Percentiles rank a stretch among this genome's conserved stretches.
phyloP scores from a whole-genome alignment of 805 yeast species.

The Nematodospora valgi region DNA sequence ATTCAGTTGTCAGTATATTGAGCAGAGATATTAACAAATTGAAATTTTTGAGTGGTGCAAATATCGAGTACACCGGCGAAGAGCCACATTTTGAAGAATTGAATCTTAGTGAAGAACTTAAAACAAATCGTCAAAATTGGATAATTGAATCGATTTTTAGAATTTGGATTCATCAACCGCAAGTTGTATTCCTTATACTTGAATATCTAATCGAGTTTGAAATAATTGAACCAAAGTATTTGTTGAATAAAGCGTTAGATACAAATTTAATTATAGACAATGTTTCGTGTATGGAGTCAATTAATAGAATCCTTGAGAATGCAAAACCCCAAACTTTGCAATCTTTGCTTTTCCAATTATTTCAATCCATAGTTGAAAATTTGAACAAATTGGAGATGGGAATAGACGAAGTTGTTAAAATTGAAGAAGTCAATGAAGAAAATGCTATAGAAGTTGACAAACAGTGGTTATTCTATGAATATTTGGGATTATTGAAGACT shows the following conservation, averaged over 20 bases:
- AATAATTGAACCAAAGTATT: constrained; percentile 26
- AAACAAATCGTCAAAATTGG: constrained; percentile 29
- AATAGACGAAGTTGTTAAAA: constrained; percentile 20
- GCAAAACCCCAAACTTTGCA: constrained; percentile 1
- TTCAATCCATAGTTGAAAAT: constrained; percentile 26
- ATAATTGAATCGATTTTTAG: constrained; percentile 39
- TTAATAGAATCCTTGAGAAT: constrained; percentile 28
- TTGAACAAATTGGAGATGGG: constrained; percentile 22
- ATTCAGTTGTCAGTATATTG: constrained; percentile 40
- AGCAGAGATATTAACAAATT: constrained; percentile 39
- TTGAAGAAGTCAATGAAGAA: constrained; percentile 24
- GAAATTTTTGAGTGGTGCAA: constrained; percentile 33
- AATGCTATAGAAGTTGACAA: constrained; percentile 27
- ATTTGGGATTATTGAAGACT: constrained; percentile 38
- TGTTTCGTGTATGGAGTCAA: constrained; percentile 42
- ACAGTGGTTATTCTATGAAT: constrained; percentile 43
- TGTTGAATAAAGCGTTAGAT: constrained; percentile 26
- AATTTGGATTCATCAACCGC: constrained; percentile 45
- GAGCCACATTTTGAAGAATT: constrained; percentile 30
- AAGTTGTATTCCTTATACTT: constrained; percentile 39
- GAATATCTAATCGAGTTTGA: constrained; percentile 40
- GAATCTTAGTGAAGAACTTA: constrained; percentile 21
- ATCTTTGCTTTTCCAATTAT: constrained; percentile 12
- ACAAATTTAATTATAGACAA: constrained; percentile 36
- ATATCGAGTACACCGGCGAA: constrained; percentile 21